Conservation (phyloP, 2,329 filamentous ascomycete genomes). For the Aspergillus carbonarius region DNA sequence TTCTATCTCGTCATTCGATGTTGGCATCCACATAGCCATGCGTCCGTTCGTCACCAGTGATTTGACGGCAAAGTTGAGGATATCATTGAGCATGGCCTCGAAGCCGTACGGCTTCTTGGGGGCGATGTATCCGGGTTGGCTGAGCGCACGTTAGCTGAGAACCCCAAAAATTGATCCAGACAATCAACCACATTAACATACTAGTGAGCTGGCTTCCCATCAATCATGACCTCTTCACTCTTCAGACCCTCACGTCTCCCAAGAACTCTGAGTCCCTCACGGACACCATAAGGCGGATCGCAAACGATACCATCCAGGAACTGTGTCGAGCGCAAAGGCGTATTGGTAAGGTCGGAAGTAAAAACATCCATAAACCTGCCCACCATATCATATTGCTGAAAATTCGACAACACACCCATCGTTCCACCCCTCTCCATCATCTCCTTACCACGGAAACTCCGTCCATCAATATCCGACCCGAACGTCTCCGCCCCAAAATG, state of each 20-base stretch:
- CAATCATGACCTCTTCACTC: slow-evolving; percentile 60
- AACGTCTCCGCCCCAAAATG: slow-evolving; percentile 83
- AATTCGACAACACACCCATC: slow-evolving; percentile 64
- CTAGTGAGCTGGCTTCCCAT: slow-evolving; percentile 69
- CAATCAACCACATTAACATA: slow-evolving; percentile 41
- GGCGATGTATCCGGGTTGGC: slow-evolving; percentile 69
- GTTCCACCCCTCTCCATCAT: slow-evolving; percentile 49
- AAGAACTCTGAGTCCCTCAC: slow-evolving; percentile 86
- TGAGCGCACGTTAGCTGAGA: slow-evolving; percentile 24
- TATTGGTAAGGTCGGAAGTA: slow-evolving; percentile 83
- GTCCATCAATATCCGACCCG: slow-evolving; percentile 91
- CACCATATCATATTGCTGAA: slow-evolving; percentile 74
- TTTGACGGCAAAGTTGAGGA: slow-evolving; percentile 75
- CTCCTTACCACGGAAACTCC: slow-evolving; percentile 71
- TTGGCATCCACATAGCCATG: slow-evolving; percentile 96
- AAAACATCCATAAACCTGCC: slow-evolving; percentile 73
- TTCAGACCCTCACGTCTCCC: slow-evolving; percentile 65
- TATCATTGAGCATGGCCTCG: slow-evolving; percentile 82
- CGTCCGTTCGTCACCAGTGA: slow-evolving; percentile 77
- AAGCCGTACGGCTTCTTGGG: slow-evolving; percentile 94
- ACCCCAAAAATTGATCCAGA: neutral
- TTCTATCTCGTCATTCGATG: slow-evolving; percentile 75
- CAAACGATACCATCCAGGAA: slow-evolving; percentile 89
- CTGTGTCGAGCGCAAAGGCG: slow-evolving; percentile 62
- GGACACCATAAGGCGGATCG: slow-evolving; percentile 92